Percentiles rank a stretch among this genome's conserved stretches.
Conservation (phyloP, 768 basidiomycete genomes). For the Leccinum barrowsii region DNA sequence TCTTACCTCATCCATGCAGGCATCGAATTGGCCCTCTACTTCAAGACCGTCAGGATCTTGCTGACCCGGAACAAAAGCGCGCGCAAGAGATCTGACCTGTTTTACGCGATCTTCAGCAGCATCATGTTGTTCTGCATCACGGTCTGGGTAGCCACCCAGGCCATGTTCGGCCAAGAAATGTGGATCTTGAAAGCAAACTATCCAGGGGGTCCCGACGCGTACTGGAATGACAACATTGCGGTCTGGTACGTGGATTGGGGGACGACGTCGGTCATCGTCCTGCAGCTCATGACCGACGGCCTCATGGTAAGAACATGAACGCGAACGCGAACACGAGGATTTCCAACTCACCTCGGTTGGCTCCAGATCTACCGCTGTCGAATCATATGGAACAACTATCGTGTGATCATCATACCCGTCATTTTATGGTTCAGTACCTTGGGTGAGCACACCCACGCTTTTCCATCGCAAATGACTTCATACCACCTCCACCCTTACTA, state of each 20-base stretch:
- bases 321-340: not conserved
- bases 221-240: constrained; percentile 23
- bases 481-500: not conserved
- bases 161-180: constrained; percentile 29
- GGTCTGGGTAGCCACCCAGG: constrained; percentile 22
- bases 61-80: not conserved
- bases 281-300: constrained; percentile 37
- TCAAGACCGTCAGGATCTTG: constrained; percentile 17
- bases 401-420: constrained; percentile 11
- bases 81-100: constrained; percentile 8
- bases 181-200: constrained; percentile 35
- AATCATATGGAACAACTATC: constrained; percentile 30
- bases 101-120: constrained; percentile 26
- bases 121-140: constrained; percentile 28
- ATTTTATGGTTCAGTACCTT: constrained; percentile 24
- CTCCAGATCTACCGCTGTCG: constrained; percentile 40
- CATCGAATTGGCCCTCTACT: constrained; percentile 23
- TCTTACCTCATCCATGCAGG: constrained; percentile 10
- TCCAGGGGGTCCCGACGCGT: constrained; percentile 35
- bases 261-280: constrained; percentile 19
- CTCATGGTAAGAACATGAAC: constrained; percentile 15
- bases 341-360: constrained; percentile 1
- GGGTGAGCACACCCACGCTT: constrained; percentile 8
- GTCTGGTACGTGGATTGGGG: constrained; percentile 30
- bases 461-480: not conserved